Base-by-base conservation (phyloP, 2,329 filamentous ascomycete species). In the Stromatinia cepivora region DNA sequence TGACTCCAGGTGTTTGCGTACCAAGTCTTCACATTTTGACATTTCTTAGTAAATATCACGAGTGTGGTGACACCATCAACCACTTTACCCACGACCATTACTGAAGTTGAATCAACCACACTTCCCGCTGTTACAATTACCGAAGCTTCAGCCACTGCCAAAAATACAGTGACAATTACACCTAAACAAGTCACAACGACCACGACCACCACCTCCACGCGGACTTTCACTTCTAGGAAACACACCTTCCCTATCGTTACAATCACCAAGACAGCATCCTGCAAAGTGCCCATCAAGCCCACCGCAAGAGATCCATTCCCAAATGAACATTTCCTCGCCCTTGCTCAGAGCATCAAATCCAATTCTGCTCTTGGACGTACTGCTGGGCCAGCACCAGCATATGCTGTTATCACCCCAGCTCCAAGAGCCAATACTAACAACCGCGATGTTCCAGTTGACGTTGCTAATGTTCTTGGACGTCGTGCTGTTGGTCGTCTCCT, bases 291-390 rank as follows among this genome's bases (percentile, higher is more conserved):
- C 15, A 42, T 25, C 10, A 63, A 46, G 15, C 58, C 39, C n/a
- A n/a, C 57, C 11, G 39, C 36, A 36, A 63, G 22, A 10, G 66
- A 68, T 56, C 58, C 59, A 42, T 68, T 34, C 4, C 50, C 66
- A 17, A 62, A 48, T 20, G 15, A 64, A 25, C 46, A 68, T 31
- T 46, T 46, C 22, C 66, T 68, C 17, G 48, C 58, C 11, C 36
- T 68, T 48, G 66, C 66, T 17, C 58, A 64, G 56, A 68, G 66
- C 13, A 25, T 54, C 11, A 68, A 58, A 68, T 63, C 66, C 9
- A 2, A 58, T 15, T n/a, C 22, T 22, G 15, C 50, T 11, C 36
- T 52, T 22, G 48, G 31, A 28, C 65, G 53, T 10, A 67, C 39
- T 31, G 65, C 42, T 9, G 22, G 34, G 2, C 54, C 65, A n/a